Percentiles rank a stretch among this genome's conserved stretches.
These are phyloP conservation scores for Neoarthrinium moseri DNA, from an alignment of 2,329 filamentous ascomycete species.

Conservation along the genomic window DNA sequence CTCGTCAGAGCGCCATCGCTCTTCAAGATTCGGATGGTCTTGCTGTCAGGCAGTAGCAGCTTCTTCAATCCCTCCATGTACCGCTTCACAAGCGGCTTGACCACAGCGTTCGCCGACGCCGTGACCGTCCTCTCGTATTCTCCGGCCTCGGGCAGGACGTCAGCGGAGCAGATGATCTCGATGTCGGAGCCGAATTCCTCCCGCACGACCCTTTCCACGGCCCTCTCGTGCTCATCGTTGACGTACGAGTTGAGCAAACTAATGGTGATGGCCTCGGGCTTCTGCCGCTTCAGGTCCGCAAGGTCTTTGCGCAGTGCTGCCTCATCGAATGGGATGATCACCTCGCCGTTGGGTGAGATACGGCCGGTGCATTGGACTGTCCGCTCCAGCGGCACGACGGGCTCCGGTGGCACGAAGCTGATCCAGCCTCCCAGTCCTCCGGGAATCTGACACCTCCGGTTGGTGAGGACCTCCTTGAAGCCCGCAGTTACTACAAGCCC, in stretches of 20 bases:
- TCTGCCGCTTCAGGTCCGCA: constrained; percentile 34
- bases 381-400: constrained; percentile 45
- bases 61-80: constrained; percentile 40
- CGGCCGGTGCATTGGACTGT: constrained; percentile 44
- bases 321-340: constrained; percentile 37
- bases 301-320: constrained; percentile 35
- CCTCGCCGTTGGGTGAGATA: constrained; percentile 39
- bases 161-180: constrained; percentile 42
- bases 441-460: constrained; percentile 48
- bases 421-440: constrained; percentile 49
- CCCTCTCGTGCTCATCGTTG: constrained; percentile 39
- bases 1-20: constrained; percentile 48
- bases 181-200: constrained; percentile 41
- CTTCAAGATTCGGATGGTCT: constrained; percentile 46
- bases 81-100: constrained; percentile 44
- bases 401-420: constrained; percentile 43
- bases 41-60: constrained; percentile 36
- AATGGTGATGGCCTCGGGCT: constrained; percentile 43
- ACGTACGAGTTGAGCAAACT: constrained; percentile 46
- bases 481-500: constrained; percentile 45
- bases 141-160: constrained; percentile 44
- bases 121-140: constrained; percentile 50
- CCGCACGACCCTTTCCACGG: constrained; percentile 34
- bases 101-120: constrained; percentile 44
- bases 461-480: constrained; percentile 46